Evolutionary conservation across 371 early-diverging fungal species (phyloP).

Genomic region (Saksenaea vasiformis): DNA sequence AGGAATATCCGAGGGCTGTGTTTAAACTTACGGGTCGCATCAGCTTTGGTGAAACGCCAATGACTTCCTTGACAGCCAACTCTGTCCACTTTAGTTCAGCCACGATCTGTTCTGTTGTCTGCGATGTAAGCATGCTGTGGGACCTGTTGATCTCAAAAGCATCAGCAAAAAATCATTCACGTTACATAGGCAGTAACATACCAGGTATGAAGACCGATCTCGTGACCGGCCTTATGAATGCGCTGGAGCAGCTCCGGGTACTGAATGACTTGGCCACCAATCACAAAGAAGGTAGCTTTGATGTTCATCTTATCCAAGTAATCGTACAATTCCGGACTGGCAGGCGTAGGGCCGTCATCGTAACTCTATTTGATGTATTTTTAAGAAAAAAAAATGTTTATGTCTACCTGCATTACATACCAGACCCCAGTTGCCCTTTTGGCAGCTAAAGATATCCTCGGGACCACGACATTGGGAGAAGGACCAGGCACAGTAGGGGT

Average conservation of each 20-base stretch:
- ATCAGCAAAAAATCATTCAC: too few relatives aligned
- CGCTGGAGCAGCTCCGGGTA: conserved; percentile 44
- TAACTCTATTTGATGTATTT: background rate
- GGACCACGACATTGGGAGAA: conserved; percentile 49
- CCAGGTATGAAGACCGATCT: conserved; percentile 62
- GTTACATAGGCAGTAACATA: conserved; percentile 14
- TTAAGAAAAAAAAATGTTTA: too few relatives aligned
- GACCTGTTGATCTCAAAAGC: conserved; percentile 12
- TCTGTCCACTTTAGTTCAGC: conserved; percentile 67
- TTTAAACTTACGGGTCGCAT: conserved; percentile 25
- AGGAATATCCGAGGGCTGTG: background rate
- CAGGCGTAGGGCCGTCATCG: conserved; percentile 45
- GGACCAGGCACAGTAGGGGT: conserved; percentile 60
- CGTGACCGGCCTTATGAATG: conserved; percentile 47
- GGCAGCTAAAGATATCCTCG: conserved; percentile 54
- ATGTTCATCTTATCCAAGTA: conserved; percentile 33
- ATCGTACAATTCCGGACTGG: conserved; percentile 39
- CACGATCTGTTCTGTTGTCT: conserved; percentile 57
- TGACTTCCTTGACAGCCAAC: conserved; percentile 55
- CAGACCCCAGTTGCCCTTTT: conserved; percentile 55
- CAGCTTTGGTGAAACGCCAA: conserved; percentile 37
- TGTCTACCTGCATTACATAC: conserved; percentile 18
- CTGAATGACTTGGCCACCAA: conserved; percentile 52
- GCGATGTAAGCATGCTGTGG: conserved; percentile 54
- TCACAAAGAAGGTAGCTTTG: conserved; percentile 60